Conservation (phyloP, 1,139 yeast genomes). For the Pneumocystis wakefieldiae region DNA sequence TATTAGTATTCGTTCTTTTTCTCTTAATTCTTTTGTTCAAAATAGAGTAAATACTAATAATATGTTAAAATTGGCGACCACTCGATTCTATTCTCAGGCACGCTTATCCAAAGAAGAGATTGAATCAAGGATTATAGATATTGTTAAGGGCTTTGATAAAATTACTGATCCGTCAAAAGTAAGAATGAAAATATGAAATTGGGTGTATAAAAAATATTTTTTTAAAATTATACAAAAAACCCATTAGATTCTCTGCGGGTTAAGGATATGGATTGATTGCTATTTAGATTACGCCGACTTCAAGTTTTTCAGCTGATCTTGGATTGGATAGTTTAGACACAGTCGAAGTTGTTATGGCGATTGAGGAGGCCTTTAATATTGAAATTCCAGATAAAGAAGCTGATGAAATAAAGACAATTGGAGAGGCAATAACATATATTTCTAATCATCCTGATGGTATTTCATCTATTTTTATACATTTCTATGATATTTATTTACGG, state of each 20-base stretch:
- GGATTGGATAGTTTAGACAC: constrained; percentile 80
- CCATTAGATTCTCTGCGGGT: constrained; percentile 3
- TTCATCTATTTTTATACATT: background rate
- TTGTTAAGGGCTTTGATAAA: constrained; percentile 68
- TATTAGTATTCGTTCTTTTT: background rate
- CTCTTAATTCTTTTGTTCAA: background rate
- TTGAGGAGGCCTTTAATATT: constrained; percentile 51
- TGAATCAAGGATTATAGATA: constrained; percentile 58
- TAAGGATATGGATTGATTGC: constrained; percentile 13
- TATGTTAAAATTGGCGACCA: background rate
- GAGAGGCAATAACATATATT: constrained; percentile 67
- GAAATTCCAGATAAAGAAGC: constrained; percentile 81
- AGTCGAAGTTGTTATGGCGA: constrained; percentile 79
- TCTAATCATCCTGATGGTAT: constrained; percentile 49
- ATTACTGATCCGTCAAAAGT: constrained; percentile 13
- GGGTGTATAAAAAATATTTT: background rate
- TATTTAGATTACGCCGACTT: constrained; percentile 38
- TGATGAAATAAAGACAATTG: constrained; percentile 66
- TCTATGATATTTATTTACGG: background rate
- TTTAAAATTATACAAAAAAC: constrained; percentile 3
- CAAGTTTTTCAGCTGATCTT: constrained; percentile 57
- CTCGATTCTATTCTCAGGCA: background rate
- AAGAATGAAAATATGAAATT: constrained; percentile 5
- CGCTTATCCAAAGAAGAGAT: constrained; percentile 31
- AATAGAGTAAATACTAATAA: background rate